Base-by-base conservation (phyloP, 305 asterid species). In the Fraxinus sp. region DNA sequence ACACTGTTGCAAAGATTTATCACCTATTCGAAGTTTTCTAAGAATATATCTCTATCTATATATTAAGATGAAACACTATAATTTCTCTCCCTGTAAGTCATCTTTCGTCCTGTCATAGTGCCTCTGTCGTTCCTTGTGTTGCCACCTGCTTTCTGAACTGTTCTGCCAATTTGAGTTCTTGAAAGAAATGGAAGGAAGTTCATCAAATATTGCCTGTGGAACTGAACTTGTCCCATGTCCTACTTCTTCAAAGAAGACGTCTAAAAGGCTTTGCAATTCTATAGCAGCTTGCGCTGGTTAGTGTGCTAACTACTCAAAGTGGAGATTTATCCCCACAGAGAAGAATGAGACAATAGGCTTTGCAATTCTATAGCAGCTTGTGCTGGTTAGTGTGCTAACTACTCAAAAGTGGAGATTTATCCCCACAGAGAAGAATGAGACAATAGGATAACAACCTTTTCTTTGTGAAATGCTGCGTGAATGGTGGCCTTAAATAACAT, bases 381-480 rank as follows among this genome's bases (percentile, higher is more conserved):
- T 85, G 90, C 97, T 14, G 93, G 93, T 84, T 97, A 95, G 81
- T 94, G 97, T 16, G 93, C 93, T 39, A 80, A 81, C 86, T 94
- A 96, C 89, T 94, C 90, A 75, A 92, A 94, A 26, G 87, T 94
- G 98, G 99, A 86, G 97, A 85, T 89, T 92, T 57, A 88, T 94
- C 76, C 98, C 94, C 14, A 86, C 93, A 30, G 79, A 87, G 85
- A 90, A 93, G 86, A 94, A 91, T 80, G 97, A 93, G 83, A 92
- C 86, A 77, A 81, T 88, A 22, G 57, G 75, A 77, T 89, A 80
- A 75, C 73, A 77, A 4, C 89, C 89, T 30, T 88, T 85, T 66
- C 57, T 82, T 59, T 87, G 90, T 81, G 92, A 87, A 87, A 85
- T 89, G 13, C 95, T 92, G 73, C 90, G 90, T 39, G 97, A 90